A percentile compares a stretch with the other conserved stretches of the same genome.
phyloP scores from a whole-genome alignment of 139 green algal species.

The Raphidocelis subcapitata region DNA sequence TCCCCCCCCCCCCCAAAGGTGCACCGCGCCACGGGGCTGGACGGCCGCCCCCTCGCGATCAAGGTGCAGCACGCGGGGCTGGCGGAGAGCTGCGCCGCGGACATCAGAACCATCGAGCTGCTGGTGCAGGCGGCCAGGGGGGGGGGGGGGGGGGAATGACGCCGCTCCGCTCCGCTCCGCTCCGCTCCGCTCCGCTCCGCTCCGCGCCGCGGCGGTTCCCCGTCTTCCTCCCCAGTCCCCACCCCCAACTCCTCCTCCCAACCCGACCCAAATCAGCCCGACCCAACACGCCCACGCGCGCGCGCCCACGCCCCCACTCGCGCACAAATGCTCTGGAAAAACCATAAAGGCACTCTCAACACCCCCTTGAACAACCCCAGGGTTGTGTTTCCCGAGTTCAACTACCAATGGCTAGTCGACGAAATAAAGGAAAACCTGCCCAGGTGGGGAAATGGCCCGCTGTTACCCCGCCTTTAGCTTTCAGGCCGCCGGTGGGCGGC shows the following conservation, averaged over 20 bases:
- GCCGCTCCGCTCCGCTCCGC: no score
- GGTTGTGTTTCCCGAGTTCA: conserved; percentile 44
- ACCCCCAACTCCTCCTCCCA: no score
- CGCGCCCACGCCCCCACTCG: no score
- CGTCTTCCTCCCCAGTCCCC: no score
- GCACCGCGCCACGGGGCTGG: conserved; percentile 65
- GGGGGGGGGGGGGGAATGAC: neutral
- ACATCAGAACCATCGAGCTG: conserved; percentile 78
- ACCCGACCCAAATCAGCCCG: no score
- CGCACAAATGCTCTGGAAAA: no score
- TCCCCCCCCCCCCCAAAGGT: conserved; percentile 52
- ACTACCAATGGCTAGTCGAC: conserved; percentile 89
- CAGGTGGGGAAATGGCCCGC: conserved; percentile 16
- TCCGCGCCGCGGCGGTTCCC: neutral
- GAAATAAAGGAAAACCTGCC: conserved; percentile 83
- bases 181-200: no score
- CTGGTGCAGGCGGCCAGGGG: conserved; percentile 63
- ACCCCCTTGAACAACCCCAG: no score
- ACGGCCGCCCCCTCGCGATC: conserved; percentile 76
- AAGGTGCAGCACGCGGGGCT: conserved; percentile 90
- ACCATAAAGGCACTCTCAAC: no score
- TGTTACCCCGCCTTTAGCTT: neutral
- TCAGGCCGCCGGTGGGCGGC: neutral
- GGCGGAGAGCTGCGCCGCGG: conserved; percentile 67
- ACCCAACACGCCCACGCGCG: no score